These are phyloP conservation scores for Pseudocercospora eumusae DNA, from an alignment of 2,329 filamentous ascomycete species.

Conservation along the genomic window DNA sequence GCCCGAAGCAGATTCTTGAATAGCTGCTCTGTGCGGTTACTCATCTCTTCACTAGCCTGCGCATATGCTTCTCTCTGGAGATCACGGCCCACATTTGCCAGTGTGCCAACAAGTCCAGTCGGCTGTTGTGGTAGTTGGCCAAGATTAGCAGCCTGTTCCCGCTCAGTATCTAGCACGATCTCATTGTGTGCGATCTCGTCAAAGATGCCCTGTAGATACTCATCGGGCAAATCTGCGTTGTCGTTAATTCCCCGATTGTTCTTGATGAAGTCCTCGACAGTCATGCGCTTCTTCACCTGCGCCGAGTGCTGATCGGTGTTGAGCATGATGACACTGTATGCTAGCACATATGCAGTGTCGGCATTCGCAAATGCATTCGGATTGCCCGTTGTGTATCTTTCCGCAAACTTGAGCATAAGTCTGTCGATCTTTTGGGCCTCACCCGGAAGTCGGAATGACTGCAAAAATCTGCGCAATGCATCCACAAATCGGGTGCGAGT, in stretches of 20 bases:
- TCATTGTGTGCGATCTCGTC: conserved; percentile 91
- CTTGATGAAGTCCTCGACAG: conserved; percentile 95
- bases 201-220: conserved; percentile 85
- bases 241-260: conserved; percentile 99
- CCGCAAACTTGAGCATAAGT: conserved; percentile 98
- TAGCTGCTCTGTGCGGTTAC: conserved; percentile 74
- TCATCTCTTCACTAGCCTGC: conserved; percentile 94
- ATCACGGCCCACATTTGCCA: conserved; percentile 89
- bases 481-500: conserved; percentile 89
- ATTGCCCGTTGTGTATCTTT: conserved; percentile 91
- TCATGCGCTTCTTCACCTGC: conserved; percentile 88
- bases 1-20: conserved; percentile 92
- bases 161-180: conserved; percentile 90
- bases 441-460: conserved; percentile 90
- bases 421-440: conserved; percentile 99
- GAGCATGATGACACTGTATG: conserved; percentile 94
- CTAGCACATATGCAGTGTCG: conserved; percentile 92
- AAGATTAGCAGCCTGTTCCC: conserved; percentile 80
- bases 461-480: conserved; percentile 84
- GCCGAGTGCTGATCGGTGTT: conserved; percentile 94
- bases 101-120: conserved; percentile 56
- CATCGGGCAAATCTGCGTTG: conserved; percentile 85
- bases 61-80: conserved; percentile 89
- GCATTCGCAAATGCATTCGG: conserved; percentile 97
- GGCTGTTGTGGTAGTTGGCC: conserved; percentile 61